Evolutionary conservation across 805 yeast species (phyloP), one percentile per base, ranked within the genome.

Genomic region (Wickerhamiella qilinensis): DNA sequence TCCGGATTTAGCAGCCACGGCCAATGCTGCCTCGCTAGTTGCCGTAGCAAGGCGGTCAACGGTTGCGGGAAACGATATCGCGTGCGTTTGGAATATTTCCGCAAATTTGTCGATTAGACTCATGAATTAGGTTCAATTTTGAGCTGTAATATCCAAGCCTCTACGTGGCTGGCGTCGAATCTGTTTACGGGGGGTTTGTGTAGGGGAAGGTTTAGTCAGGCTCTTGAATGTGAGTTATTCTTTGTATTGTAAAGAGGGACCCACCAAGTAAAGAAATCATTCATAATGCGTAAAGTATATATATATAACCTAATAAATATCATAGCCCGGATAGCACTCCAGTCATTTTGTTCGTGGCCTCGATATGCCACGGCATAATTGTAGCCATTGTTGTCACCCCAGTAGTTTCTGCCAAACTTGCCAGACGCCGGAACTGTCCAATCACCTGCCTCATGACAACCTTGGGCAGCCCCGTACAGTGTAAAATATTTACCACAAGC

Each of bases 341-440:
- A 19, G 40, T 38, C 48, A 52, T 46, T 41, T 58, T 59, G 15
- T 46, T 51, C 0, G 53, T 57, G 3, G 62, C 64, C 30, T 46
- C 51, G 4, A 60, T 50, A 41, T 63, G 66, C 65, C 65, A 60
- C 2, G 67, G 67, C 19, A 54, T 33, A 3, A 60, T 45, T 1
- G 56, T 50, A 15, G 46, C 44, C 25, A 49, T 43, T 0, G 49
- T 39, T 20, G 50, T 45, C 3, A 62, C 60, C 2, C 66, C 66
- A 1, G 52, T 45, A 30, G 45, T 41, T 25, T 55, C 57, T 2
- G 60, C 56, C 21, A 56, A 42, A 4, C 60, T 46, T 2, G 63
- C 63, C 19, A 62, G 46, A 2, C 55, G 50, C 4, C 65, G 48
- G 45, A 51, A 61, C 43, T 62, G 65, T 11, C 51, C 49, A 22